Evolutionary conservation across 495 filamentous ascomycete species (phyloP).

Genomic region (Talaromyces thailandensis): DNA sequence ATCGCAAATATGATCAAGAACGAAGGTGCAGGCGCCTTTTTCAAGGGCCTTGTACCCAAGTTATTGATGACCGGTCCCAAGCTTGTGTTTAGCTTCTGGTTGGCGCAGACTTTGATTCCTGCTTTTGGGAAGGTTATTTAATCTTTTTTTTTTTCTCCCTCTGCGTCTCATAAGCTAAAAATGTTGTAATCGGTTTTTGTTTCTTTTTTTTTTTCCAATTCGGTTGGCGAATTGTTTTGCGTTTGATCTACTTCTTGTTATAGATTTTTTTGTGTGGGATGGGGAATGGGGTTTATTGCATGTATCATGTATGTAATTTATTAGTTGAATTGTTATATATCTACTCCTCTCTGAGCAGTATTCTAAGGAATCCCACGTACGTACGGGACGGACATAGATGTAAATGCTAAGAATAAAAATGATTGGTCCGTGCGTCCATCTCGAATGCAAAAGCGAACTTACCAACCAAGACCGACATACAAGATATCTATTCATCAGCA

Average conservation of each 20-base stretch:
- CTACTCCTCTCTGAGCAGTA: not conserved
- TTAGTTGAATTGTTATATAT: not conserved
- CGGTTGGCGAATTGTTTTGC: not conserved
- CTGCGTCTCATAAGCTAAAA: not conserved
- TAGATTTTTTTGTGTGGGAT: not conserved
- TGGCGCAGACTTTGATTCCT: constrained; percentile 87
- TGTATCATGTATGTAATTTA: not conserved
- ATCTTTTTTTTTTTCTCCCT: not conserved
- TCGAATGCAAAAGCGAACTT: not conserved
- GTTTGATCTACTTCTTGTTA: not conserved
- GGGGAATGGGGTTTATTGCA: not conserved
- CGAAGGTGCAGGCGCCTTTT: constrained; percentile 80
- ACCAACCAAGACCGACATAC: not conserved
- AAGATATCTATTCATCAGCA: not conserved
- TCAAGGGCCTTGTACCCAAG: constrained; percentile 97
- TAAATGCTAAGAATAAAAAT: not conserved
- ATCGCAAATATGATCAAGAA: constrained; percentile 81
- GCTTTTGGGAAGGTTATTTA: constrained; percentile 55
- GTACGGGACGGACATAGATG: too few species aligned
- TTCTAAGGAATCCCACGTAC: not conserved
- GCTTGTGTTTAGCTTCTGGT: constrained; percentile 98
- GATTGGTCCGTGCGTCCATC: not conserved
- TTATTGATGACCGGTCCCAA: constrained; percentile 98
- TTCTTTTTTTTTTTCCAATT: not conserved
- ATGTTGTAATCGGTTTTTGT: not conserved